These are phyloP conservation scores for Wickerhamomyces strasburgensis DNA, from an alignment of 805 yeast species.

Conservation along the genomic window DNA sequence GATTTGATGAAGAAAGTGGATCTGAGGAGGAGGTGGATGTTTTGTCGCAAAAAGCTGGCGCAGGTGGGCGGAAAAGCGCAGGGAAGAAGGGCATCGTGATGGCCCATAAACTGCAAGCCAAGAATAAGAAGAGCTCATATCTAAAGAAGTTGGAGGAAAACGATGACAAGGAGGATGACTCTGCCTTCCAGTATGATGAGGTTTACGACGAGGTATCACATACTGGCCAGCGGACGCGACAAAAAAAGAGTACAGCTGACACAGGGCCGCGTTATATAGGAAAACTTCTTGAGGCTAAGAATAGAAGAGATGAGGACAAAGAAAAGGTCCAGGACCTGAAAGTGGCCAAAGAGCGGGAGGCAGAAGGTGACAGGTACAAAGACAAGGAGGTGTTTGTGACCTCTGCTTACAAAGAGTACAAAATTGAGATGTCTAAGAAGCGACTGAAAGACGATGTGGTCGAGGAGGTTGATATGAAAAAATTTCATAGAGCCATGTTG, in stretches of 20 bases:
- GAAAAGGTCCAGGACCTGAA: constrained; percentile 34
- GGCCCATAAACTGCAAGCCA: constrained; percentile 1
- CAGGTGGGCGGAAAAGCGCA: constrained; percentile 2
- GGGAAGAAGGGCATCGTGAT: constrained; percentile 2
- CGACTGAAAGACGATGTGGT: constrained; percentile 2
- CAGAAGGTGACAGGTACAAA: constrained; percentile 34
- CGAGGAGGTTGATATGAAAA: constrained; percentile 2
- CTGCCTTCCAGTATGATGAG: constrained; percentile 41
- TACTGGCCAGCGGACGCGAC: constrained; percentile 16
- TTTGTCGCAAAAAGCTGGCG: too few relatives aligned
- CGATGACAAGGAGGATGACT: constrained; percentile 9
- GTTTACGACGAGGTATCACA: constrained; percentile 36
- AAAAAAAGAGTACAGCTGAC: constrained; percentile 15
- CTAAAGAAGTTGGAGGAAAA: not conserved
- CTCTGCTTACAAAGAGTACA: constrained; percentile 37
- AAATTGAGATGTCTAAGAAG: constrained; percentile 10
- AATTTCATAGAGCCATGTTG: constrained; percentile 5
- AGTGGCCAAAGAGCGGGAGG: constrained; percentile 32
- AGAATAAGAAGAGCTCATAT: too few relatives aligned
- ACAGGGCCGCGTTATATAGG: constrained; percentile 33
- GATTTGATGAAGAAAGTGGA: constrained; percentile 10
- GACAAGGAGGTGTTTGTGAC: constrained; percentile 46
- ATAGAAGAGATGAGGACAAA: constrained; percentile 41
- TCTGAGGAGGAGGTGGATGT: constrained; percentile 7
- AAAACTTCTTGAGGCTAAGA: constrained; percentile 39